Evolutionary conservation across 1,284 basidiomycete genomes (phyloP), one percentile per base, ranked within the genome.

Genomic region (Cutaneotrichosporon dermatis): DNA sequence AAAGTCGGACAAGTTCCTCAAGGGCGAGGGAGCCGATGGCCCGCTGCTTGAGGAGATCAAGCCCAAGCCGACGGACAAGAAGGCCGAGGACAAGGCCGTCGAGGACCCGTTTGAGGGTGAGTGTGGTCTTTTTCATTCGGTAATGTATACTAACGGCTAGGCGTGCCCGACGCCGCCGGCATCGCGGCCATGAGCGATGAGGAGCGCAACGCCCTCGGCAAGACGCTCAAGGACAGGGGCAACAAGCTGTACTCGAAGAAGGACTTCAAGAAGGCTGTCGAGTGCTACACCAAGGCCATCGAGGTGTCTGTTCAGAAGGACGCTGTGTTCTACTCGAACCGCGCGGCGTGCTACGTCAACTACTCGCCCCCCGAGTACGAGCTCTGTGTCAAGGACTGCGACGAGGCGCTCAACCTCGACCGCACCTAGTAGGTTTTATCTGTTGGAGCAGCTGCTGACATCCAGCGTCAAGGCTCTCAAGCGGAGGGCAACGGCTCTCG

Each of bases 321-420:
- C 74, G 88, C 95, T 37, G 92, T 98, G 52, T 99, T 90, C 81
- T 98, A 88, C 84, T 92, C 90, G 76, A 99, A 99, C 80, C 88
- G 96, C 60, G 95, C 95, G 48, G 96, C 96, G 61, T 97, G 94
- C 77, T 97, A 94, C 79, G 86, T 94, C 77, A 94, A 97, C 82
- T 86, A 94, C 82, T 82, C 83, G 34, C 90, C 90, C 4, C 89
- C 90, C 55, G 83, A 92, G 71, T 83, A 88, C 73, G 88, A 93
- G 37, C 83, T 85, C 43, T 93, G 93, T 64, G 84, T 99, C n/a
- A 82, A 82, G 54, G 95, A 99, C 79, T 98, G 95, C 76, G 86
- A 94, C 70, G 83, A 85, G 54, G 95, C 96, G 0, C 84, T 99
- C 54, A 85, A 84, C 60, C 84, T 96, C 55, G 93, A 99, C 79